These are phyloP conservation scores for Xylariales sp. DNA, from an alignment of 2,329 filamentous ascomycete species.

Conservation along the genomic window DNA sequence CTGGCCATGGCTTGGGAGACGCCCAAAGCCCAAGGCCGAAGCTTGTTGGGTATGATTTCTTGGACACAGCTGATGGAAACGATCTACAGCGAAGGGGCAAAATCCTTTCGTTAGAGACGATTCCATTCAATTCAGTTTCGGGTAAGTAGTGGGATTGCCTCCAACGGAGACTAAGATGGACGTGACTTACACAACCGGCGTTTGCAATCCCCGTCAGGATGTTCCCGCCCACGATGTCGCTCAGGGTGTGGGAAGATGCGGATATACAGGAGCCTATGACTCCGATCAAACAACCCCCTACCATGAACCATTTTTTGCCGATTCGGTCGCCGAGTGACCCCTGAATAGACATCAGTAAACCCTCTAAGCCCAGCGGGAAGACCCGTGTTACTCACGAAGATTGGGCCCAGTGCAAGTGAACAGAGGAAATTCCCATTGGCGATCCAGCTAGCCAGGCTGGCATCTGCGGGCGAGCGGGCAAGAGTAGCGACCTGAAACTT, in stretches of 20 bases:
- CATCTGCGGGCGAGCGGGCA: conserved; percentile 1
- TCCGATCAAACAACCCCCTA: conserved; percentile 1
- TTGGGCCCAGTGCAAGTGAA: conserved; percentile 4
- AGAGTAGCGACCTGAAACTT: conserved; percentile 1
- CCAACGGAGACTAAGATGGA: neutral
- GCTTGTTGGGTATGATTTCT: conserved; percentile 5
- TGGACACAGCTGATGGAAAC: conserved; percentile 1
- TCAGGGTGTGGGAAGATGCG: neutral
- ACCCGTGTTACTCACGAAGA: neutral
- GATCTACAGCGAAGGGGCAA: conserved; percentile 1
- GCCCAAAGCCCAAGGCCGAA: conserved; percentile 3
- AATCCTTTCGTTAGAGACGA: too few relatives aligned
- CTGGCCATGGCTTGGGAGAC: conserved; percentile 1
- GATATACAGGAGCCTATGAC: conserved; percentile 5
- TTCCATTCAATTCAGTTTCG: too few relatives aligned
- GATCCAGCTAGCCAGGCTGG: conserved; percentile 4
- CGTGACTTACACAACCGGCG: conserved; percentile 1
- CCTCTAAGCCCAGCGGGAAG: neutral
- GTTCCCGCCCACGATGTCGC: conserved; percentile 1
- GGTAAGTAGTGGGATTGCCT: too few relatives aligned
- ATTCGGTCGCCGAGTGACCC: conserved; percentile 3
- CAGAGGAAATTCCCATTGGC: conserved; percentile 4
- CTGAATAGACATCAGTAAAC: neutral
- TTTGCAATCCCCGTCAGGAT: conserved; percentile 4
- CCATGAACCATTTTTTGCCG: conserved; percentile 6